Conservation (phyloP, 2,329 filamentous ascomycete species). For the Phialophora tarda region DNA sequence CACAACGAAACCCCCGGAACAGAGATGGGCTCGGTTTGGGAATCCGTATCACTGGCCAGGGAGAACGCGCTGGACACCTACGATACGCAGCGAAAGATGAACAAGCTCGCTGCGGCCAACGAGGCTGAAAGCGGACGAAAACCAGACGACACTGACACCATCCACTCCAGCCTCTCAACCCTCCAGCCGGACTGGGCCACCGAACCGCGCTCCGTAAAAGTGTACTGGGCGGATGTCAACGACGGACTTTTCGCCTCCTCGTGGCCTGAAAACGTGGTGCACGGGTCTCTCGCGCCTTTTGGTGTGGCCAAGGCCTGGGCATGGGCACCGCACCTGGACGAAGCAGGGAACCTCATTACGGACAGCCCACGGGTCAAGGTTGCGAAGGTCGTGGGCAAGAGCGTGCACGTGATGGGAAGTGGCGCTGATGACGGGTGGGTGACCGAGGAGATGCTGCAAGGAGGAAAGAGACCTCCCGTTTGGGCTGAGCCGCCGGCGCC, state of each 20-base stretch:
- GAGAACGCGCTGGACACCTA: slow-evolving; percentile 20
- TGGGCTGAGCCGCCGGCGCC: slow-evolving; percentile 13
- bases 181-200: slow-evolving; percentile 37
- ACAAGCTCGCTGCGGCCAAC: slow-evolving; percentile 3
- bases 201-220: slow-evolving; percentile 47
- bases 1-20: slow-evolving; percentile 17
- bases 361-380: slow-evolving; percentile 7
- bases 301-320: slow-evolving; percentile 26
- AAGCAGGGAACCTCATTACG: slow-evolving; percentile 5
- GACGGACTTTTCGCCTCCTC: slow-evolving; percentile 56
- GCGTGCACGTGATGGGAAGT: slow-evolving; percentile 31
- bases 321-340: slow-evolving; percentile 14
- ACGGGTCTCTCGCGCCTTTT: slow-evolving; percentile 49
- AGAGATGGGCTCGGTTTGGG: slow-evolving; percentile 26
- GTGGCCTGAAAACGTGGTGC: slow-evolving; percentile 53
- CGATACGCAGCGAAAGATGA: slow-evolving; percentile 17
- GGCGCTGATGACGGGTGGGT: slow-evolving; percentile 30
- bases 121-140: slow-evolving; percentile 1
- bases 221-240: slow-evolving; percentile 54
- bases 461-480: slow-evolving; percentile 9
- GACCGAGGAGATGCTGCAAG: slow-evolving; percentile 15
- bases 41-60: slow-evolving; percentile 23
- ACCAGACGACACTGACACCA: neutral
- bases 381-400: slow-evolving; percentile 21
- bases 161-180: neutral